Base-by-base conservation (phyloP, 768 basidiomycete species). In the Boletellus sp. region DNA sequence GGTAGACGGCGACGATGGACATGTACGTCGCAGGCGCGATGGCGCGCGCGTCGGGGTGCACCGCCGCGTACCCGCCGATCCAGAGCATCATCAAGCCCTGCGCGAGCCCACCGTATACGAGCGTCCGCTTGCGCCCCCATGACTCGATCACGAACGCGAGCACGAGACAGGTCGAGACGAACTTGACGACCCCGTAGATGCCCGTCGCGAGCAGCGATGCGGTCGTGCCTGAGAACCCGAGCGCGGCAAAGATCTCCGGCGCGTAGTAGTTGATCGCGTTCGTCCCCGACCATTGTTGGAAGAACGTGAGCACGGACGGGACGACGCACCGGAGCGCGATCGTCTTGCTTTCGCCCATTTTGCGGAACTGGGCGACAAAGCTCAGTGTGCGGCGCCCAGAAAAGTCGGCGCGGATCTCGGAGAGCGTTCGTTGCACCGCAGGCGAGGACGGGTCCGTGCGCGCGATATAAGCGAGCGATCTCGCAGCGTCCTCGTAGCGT, bases 231-330 rank as follows among this genome's bases (percentile, higher is more conserved):
- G 63, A 62, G n/a, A 74, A 46, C 0, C 72, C 74, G 15, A 74
- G 63, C 3, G 56, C 46, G 3, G 63, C 56, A 36, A 74, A 74
- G 42, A 74, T 70, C 20, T 60, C 40, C 1, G 72, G 74, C 16
- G 67, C 50, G 41, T 71, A 74, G 46, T 74, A 75, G 56, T 73
- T 72, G 57, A 75, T 68, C 4, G 72, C 67, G 59, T 72, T 73
- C 40, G 71, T 69, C 23, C 74, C 74, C 0, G 74, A 60, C 65
- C 72, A 71, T 47, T 75, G 73, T 51, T 70, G 73, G 49, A 68
- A 52, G 55, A 70, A 65, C 47, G 69, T 66, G 42, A 67, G 63
- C 33, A 71, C 47, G 2, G 61, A 44, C 0, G 67, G 70, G 50
- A 72, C 64, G 47, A 67, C 19, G 43, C 67, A 70, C 3, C 69